Percentiles rank a stretch among this genome's conserved stretches.
Evolutionary conservation across 805 yeast genomes (phyloP).

Genomic region (Brettanomyces bruxellensis): DNA sequence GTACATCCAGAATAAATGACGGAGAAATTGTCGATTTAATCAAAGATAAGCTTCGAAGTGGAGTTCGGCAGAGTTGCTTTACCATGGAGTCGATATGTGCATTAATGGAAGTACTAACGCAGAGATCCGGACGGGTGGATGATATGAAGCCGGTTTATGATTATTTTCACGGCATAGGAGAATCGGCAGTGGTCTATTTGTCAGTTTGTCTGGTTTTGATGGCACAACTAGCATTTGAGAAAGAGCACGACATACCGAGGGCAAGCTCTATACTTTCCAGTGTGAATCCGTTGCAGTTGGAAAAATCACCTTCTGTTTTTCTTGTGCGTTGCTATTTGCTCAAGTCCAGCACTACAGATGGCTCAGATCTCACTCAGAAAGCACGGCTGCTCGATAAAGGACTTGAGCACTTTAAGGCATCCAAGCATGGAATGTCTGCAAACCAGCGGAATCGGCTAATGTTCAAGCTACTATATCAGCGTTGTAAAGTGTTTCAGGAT

Average conservation of each 20-base stretch:
- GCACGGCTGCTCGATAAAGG: conserved; percentile 10
- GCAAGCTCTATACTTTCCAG: conserved; percentile 4
- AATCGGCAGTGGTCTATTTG: conserved; percentile 1
- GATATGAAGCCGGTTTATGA: neutral
- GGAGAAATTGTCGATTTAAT: neutral
- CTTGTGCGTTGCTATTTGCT: conserved; percentile 7
- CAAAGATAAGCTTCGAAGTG: neutral
- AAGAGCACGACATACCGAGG: neutral
- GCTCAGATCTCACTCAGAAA: conserved; percentile 4
- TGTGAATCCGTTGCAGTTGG: conserved; percentile 10
- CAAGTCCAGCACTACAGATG: conserved; percentile 2
- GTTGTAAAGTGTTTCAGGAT: neutral
- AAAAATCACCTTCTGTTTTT: conserved; percentile 3
- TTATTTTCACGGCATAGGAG: neutral
- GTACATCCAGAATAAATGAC: neutral
- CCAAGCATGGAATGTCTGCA: neutral
- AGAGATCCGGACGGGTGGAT: neutral
- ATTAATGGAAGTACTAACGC: neutral
- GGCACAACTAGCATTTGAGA: conserved; percentile 5
- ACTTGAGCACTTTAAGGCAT: conserved; percentile 3
- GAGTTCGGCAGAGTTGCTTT: neutral
- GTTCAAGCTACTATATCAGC: neutral
- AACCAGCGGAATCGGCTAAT: neutral
- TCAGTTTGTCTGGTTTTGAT: conserved; percentile 7
- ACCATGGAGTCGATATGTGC: neutral